Evolutionary conservation across 371 early-diverging fungal genomes (phyloP), one percentile per base, ranked within the genome.

Genomic region (Coemansia sp.): DNA sequence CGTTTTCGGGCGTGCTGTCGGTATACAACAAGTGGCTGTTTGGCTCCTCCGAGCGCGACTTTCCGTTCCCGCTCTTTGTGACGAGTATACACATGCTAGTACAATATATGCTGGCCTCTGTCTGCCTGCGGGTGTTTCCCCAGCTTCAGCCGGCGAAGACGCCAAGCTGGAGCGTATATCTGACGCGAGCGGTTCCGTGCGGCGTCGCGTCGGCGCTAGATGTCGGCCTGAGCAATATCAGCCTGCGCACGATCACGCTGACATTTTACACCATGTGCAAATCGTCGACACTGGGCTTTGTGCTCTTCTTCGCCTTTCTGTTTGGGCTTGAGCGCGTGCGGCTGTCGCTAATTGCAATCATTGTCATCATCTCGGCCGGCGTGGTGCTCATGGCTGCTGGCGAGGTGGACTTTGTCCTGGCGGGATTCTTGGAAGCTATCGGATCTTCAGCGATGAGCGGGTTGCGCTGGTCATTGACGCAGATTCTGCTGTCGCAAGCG

Each of bases 261-360:
- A 87, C 94, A 2, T 94, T 95, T 66, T 94, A 94, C 80, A 97
- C 95, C n/a, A 92, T 95, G 93, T 92, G 96, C 68, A 97, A 97
- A 72, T 91, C 92, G 35, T 88, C 88, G 31, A 85, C 89, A 9
- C 92, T 93, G 9, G 88, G 92, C 11, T 96, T 91, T 83, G 92
- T 94, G 8, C 80, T 97, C 16, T 35, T 93, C 12, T 96, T 96
- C 77, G 91, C 97, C 7, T 92, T 94, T 63, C 68, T 91, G 6
- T 95, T 97, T 75, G 80, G 88, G 3, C 85, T 95, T 53, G 97
- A 96, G 67, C 81, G 83, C 40, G 80, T 89, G 12, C 83, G 86
- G 33, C 55, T 84, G 59, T 72, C 76, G 55, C 76, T 96, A 33
- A 79, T 90, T 20, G 76, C 76, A 3, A 86, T 92, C 63, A 94